Conservation (phyloP, 108 stramenopile species). For the Epithemia pelagica region DNA sequence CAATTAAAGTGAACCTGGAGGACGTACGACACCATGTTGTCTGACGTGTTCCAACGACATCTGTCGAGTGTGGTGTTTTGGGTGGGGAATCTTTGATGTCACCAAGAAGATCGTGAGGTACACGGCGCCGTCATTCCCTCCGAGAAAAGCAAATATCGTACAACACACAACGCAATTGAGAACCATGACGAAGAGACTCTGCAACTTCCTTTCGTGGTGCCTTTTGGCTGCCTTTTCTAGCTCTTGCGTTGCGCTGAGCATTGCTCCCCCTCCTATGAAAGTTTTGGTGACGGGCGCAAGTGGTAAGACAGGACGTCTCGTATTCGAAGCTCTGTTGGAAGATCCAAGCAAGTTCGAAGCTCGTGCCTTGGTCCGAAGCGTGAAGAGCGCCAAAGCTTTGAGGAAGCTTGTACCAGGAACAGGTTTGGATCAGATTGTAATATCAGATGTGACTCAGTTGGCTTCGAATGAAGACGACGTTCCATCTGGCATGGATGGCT, state of each 20-base stretch:
- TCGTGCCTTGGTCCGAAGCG: constrained; percentile 47
- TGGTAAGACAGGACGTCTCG: constrained; percentile 54
- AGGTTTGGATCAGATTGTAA: constrained; percentile 53
- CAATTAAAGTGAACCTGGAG: too few species aligned
- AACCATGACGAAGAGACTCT: too few species aligned
- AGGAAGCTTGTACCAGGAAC: constrained; percentile 23
- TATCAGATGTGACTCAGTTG: constrained; percentile 41
- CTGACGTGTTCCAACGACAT: not conserved
- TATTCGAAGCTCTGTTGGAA: constrained; percentile 40
- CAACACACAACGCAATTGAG: too few species aligned
- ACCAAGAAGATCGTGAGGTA: too few species aligned
- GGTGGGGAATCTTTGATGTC: not conserved
- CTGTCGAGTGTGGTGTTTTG: not conserved
- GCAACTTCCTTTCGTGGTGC: too few species aligned
- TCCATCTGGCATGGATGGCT: not conserved
- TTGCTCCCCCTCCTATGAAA: constrained; percentile 9
- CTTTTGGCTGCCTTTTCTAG: too few species aligned
- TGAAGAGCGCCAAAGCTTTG: constrained; percentile 39
- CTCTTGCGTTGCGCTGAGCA: not conserved
- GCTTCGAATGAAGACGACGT: constrained; percentile 14
- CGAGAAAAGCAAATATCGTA: too few species aligned
- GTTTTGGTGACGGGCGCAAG: constrained; percentile 46
- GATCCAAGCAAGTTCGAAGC: constrained; percentile 44
- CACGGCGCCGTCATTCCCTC: too few species aligned
- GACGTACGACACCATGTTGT: not conserved